Percentiles rank a stretch among this genome's conserved stretches.
Evolutionary conservation across 345 rosid species (phyloP).

Genomic region (Carallia brachiata): DNA sequence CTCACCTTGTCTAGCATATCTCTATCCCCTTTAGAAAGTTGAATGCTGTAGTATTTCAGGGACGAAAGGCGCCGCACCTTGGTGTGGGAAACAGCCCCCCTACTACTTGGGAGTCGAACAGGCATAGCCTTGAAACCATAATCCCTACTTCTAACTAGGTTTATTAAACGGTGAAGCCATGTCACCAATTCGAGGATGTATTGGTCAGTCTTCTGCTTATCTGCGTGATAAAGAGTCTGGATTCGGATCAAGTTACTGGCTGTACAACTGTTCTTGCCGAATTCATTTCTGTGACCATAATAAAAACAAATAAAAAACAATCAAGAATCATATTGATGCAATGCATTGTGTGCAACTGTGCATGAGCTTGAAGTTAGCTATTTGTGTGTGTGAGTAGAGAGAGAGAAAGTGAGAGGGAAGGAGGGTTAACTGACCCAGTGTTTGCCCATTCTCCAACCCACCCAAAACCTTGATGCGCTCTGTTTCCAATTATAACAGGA

Average conservation of each 20-base stretch:
- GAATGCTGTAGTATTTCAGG: conserved; percentile 26
- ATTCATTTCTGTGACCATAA: conserved; percentile 17
- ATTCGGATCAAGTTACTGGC: conserved; percentile 51
- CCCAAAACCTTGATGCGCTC: conserved; percentile 93
- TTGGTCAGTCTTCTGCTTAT: conserved; percentile 56
- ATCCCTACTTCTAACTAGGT: conserved; percentile 47
- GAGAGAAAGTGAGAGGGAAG: background rate
- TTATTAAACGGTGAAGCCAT: conserved; percentile 75
- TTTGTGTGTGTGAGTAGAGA: background rate
- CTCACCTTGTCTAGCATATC: conserved; percentile 47
- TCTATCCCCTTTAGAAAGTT: conserved; percentile 65
- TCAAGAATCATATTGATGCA: background rate
- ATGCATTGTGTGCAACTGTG: background rate
- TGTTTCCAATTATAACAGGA: conserved; percentile 28
- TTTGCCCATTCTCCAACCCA: conserved; percentile 99
- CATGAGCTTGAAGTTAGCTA: background rate
- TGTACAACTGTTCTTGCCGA: conserved; percentile 14
- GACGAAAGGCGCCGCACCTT: conserved; percentile 39
- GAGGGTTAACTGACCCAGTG: conserved; percentile 50
- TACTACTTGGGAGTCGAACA: conserved; percentile 33
- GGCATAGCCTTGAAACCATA: conserved; percentile 35
- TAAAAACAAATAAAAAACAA: background rate
- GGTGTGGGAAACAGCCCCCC: conserved; percentile 24
- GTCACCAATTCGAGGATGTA: conserved; percentile 69
- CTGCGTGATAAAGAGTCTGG: conserved; percentile 81